A percentile compares a stretch with the other conserved stretches of the same genome.
phyloP scores from a whole-genome alignment of 208 protist genomes.

The Leishmania tropica region DNA sequence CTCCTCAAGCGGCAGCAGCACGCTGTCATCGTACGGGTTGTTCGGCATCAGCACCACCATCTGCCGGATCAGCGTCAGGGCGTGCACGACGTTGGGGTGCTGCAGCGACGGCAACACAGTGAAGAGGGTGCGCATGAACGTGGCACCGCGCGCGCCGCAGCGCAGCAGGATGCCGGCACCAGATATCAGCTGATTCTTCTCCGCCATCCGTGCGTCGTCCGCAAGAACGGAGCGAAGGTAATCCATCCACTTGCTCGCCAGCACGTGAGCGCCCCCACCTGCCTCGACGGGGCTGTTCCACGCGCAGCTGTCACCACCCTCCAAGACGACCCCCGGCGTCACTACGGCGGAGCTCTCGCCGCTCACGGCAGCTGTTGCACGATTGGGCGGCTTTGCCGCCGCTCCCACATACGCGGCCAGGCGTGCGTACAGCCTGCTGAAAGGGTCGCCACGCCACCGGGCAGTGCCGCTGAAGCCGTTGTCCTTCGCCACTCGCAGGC shows the following conservation, averaged over 20 bases:
- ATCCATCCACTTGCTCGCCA: slow-evolving; percentile 23
- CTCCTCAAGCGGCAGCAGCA: slow-evolving; percentile 28
- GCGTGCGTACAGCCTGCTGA: slow-evolving; percentile 11
- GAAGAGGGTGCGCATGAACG: slow-evolving; percentile 43
- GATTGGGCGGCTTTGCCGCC: neutral
- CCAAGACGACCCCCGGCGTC: neutral
- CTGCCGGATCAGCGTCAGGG: slow-evolving; percentile 50
- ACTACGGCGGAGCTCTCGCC: neutral
- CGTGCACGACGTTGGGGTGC: slow-evolving; percentile 12
- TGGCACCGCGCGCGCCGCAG: slow-evolving; percentile 38
- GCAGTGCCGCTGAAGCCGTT: slow-evolving; percentile 37
- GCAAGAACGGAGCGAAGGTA: slow-evolving; percentile 8
- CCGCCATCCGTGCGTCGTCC: slow-evolving; percentile 7
- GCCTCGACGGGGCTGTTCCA: neutral
- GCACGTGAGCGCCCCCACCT: slow-evolving; percentile 8
- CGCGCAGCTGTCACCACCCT: neutral
- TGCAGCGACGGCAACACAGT: slow-evolving; percentile 32
- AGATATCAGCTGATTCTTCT: slow-evolving; percentile 37
- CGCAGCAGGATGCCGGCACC: slow-evolving; percentile 48
- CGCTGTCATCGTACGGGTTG: slow-evolving; percentile 47
- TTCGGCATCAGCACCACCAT: slow-evolving; percentile 36
- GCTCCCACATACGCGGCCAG: slow-evolving; percentile 12
- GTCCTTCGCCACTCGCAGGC: slow-evolving; percentile 28
- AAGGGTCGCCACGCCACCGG: slow-evolving; percentile 42
- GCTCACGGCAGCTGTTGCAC: neutral